Evolutionary conservation across 257 asterid species (phyloP), one percentile per base, ranked within the genome.

Genomic region (Echium plantagineum): DNA sequence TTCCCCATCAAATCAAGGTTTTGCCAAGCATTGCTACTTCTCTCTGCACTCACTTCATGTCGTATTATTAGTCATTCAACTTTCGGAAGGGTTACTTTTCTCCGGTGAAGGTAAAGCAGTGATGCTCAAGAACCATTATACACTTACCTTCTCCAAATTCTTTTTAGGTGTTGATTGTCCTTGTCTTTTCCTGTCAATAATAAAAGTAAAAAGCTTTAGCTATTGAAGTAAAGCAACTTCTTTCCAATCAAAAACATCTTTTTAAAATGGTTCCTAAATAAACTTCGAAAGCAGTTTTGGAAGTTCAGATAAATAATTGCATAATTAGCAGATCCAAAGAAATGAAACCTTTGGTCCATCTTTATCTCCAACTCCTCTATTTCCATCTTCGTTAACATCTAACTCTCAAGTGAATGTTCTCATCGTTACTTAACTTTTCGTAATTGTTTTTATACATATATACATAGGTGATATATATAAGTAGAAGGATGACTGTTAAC

Each of bases 151-250:
- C 67, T 68, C 69, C 48, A 8, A 72, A 22, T 73, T 66, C 67
- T 61, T 65, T 22, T 47, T 60, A 49, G 57, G 51, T 46, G 48
- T 57, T 66, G 58, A 19, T 21, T 61, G 71, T 64, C 61, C 84
- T 21, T 62, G 71, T 72, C 63, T 75, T 61, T 65, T 79, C 73
- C 94, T 89, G 90, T 42, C 69, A 65, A 19, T 38, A 1, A 6
- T 59, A 21, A 16, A 66, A 21, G 13, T 10, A 13, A 20, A 32
- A 21, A 52, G 46, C 47, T 49, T 55, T 30, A 13, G 6, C 19
- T 26, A 64, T 30, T 4, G 0, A 19, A 21, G 61, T 22, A 6
- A 28, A 28, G 32, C 32, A 28, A 28, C 32, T 28, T 28, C 32
- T 28, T 4, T 6, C 3, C 32, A 28, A 28, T 6, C 5, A 6